These are phyloP conservation scores for Chrysosporium queenslandicum DNA, from an alignment of 2,329 filamentous ascomycete genomes.

Conservation along the genomic window DNA sequence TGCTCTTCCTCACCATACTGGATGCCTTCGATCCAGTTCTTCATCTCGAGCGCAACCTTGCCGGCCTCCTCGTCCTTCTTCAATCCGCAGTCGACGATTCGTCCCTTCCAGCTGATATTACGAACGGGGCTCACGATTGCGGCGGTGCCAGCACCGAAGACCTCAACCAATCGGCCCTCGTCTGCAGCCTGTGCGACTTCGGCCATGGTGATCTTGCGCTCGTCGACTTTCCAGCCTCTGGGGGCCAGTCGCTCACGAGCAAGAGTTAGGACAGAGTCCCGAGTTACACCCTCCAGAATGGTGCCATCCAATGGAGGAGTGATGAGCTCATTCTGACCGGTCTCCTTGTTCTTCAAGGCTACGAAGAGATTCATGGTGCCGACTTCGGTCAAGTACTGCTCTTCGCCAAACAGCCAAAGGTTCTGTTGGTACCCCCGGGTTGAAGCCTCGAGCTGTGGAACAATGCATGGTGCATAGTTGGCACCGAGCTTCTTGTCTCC, in stretches of 20 bases:
- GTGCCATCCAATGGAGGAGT: slow-evolving; percentile 96
- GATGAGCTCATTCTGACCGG: slow-evolving; percentile 80
- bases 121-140: slow-evolving; percentile 87
- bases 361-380: slow-evolving; percentile 99
- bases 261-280: slow-evolving; percentile 80
- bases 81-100: slow-evolving; percentile 72
- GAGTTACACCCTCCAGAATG: slow-evolving; percentile 87
- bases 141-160: slow-evolving; percentile 87
- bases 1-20: slow-evolving; percentile 93
- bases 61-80: slow-evolving; percentile 75
- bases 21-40: slow-evolving; percentile 90
- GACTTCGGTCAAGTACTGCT: slow-evolving; percentile 93
- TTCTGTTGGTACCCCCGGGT: slow-evolving; percentile 95
- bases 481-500: slow-evolving; percentile 97
- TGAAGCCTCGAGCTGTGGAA: slow-evolving; percentile 89
- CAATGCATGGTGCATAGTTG: slow-evolving; percentile 97
- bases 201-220: slow-evolving; percentile 86
- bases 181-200: slow-evolving; percentile 70
- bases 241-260: slow-evolving; percentile 73
- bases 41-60: slow-evolving; percentile 74
- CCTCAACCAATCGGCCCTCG: slow-evolving; percentile 81
- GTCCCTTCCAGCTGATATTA: slow-evolving; percentile 77
- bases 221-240: slow-evolving; percentile 77
- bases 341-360: slow-evolving; percentile 72
- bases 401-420: slow-evolving; percentile 90